Evolutionary conservation across 345 rosid species (phyloP).

Genomic region (Schrenkiella parvula): DNA sequence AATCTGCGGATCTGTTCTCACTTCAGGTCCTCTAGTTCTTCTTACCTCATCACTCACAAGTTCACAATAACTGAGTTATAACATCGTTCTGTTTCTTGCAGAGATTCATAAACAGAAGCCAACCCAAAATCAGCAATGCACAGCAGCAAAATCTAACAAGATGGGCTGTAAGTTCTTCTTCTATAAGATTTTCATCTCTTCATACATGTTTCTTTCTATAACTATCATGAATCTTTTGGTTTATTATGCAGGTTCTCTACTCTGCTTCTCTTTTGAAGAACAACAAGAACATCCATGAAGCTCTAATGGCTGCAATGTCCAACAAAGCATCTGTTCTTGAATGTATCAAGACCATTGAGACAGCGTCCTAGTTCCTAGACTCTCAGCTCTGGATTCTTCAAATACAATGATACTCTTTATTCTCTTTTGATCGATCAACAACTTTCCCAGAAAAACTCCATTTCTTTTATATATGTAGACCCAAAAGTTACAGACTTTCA

Average conservation of each 20-base stretch:
- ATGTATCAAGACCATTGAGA: slow-evolving; percentile 76
- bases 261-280: slow-evolving; percentile 80
- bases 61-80: not conserved
- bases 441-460: not conserved
- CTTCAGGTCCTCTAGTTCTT: slow-evolving; percentile 59
- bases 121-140: slow-evolving; percentile 69
- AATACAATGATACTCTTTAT: not conserved
- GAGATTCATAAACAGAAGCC: slow-evolving; percentile 88
- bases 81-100: slow-evolving; percentile 27
- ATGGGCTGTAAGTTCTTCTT: slow-evolving; percentile 87
- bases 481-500: slow-evolving; percentile 21
- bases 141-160: slow-evolving; percentile 94
- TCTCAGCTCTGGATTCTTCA: not conserved
- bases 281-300: slow-evolving; percentile 66
- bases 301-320: slow-evolving; percentile 71
- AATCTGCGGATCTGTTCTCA: slow-evolving; percentile 95
- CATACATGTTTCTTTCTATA: not conserved
- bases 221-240: not conserved
- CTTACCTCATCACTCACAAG: not conserved
- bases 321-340: slow-evolving; percentile 68
- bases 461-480: slow-evolving; percentile 2
- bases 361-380: slow-evolving; percentile 53
- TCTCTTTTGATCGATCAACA: not conserved
- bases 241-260: slow-evolving; percentile 63
- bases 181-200: not conserved